Conservation (phyloP, 2,329 filamentous ascomycete species). For the Colletotrichum salicis region DNA sequence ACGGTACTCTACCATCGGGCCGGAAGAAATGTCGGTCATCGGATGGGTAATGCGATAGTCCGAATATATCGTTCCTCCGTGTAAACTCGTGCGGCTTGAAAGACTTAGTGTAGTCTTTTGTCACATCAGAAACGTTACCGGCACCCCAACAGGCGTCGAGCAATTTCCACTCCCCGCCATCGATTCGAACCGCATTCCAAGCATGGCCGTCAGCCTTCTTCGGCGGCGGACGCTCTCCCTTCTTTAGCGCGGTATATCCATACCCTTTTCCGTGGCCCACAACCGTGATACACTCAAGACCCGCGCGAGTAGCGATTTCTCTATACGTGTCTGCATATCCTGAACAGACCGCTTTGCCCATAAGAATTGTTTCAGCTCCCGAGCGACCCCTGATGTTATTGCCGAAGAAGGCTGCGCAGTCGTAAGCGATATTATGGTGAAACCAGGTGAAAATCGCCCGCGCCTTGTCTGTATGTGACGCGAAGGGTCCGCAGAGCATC, state of each 20-base stretch:
- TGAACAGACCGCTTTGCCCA: slow-evolving; percentile 87
- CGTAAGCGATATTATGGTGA: slow-evolving; percentile 92
- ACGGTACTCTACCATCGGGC: slow-evolving; percentile 72
- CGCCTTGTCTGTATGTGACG: slow-evolving; percentile 88
- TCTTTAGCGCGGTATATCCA: slow-evolving; percentile 71
- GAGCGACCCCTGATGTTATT: slow-evolving; percentile 73
- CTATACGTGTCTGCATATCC: slow-evolving; percentile 89
- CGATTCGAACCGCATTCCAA: slow-evolving; percentile 93
- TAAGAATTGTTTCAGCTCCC: slow-evolving; percentile 77
- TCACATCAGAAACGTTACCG: slow-evolving; percentile 68
- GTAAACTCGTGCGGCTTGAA: slow-evolving; percentile 75
- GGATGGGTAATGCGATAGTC: slow-evolving; percentile 79
- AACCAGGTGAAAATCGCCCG: slow-evolving; percentile 94
- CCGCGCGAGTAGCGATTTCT: slow-evolving; percentile 80
- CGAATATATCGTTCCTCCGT: slow-evolving; percentile 80
- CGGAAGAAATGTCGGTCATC: slow-evolving; percentile 78
- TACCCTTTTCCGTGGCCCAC: slow-evolving; percentile 88
- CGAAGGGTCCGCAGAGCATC: slow-evolving; percentile 81
- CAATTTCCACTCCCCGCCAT: slow-evolving; percentile 89
- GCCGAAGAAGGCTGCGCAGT: slow-evolving; percentile 81
- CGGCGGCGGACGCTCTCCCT: slow-evolving; percentile 74
- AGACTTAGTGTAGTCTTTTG: slow-evolving; percentile 69
- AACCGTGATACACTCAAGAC: slow-evolving; percentile 80
- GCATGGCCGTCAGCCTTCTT: slow-evolving; percentile 76
- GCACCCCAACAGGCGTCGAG: slow-evolving; percentile 95